Evolutionary conservation across 208 protist genomes (phyloP).

Genomic region (Acanthamoeba triangularis): DNA sequence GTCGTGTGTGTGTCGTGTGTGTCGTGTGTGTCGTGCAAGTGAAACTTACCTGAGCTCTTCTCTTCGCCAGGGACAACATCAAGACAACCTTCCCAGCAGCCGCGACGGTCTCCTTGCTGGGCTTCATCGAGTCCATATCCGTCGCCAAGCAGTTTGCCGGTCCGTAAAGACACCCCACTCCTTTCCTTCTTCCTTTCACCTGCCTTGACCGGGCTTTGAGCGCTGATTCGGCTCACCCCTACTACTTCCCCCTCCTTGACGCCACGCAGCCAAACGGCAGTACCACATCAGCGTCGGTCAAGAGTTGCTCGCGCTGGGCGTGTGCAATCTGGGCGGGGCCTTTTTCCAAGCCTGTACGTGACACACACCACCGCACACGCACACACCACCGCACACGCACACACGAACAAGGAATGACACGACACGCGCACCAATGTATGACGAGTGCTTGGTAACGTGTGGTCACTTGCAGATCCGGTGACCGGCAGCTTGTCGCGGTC

Average conservation of each 20-base stretch:
- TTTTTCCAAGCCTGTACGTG: slow-evolving; percentile 32
- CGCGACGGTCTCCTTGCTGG: slow-evolving; percentile 26
- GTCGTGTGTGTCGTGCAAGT: not conserved
- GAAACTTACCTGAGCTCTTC: not conserved
- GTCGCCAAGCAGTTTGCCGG: slow-evolving; percentile 66
- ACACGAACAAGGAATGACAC: too few species aligned
- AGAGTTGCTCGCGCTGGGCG: slow-evolving; percentile 37
- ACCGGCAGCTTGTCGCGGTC: slow-evolving; percentile 36
- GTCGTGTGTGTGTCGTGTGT: not conserved
- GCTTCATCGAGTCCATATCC: slow-evolving; percentile 61
- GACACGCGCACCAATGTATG: too few species aligned
- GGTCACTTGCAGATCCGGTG: not conserved
- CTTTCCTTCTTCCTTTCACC: not conserved
- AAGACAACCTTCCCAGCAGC: not conserved
- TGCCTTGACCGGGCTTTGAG: too few species aligned
- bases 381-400: too few species aligned
- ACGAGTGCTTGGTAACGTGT: not conserved
- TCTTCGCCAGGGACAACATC: not conserved
- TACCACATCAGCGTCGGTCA: slow-evolving; percentile 22
- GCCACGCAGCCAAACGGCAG: slow-evolving; percentile 27
- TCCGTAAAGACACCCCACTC: too few species aligned
- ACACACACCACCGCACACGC: too few species aligned
- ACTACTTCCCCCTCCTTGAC: too few species aligned
- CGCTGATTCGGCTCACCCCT: too few species aligned
- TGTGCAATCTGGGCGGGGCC: not conserved